Evolutionary conservation across 371 early-diverging fungal genomes (phyloP).

Genomic region (Zancudomyces culisetae): DNA sequence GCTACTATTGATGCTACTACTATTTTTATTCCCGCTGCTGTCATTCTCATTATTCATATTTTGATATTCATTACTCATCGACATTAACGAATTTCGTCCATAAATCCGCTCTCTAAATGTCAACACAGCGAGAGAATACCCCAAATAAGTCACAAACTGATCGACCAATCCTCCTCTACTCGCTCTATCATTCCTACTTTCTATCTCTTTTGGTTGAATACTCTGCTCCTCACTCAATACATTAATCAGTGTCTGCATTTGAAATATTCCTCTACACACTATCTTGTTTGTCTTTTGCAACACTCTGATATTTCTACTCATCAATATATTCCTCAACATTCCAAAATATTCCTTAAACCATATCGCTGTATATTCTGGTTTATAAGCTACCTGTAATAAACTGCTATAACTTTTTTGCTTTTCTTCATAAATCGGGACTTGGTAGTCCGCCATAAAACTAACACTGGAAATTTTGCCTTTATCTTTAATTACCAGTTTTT

Average conservation of each 20-base stretch:
- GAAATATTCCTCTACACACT: slow-evolving; percentile 20
- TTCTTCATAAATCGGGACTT: too few relatives aligned
- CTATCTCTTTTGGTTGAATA: too few relatives aligned
- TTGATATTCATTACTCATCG: too few relatives aligned
- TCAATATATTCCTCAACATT: not conserved
- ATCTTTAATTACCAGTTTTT: too few relatives aligned
- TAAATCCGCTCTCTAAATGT: not conserved
- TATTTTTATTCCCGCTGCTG: not conserved
- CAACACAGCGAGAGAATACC: not conserved
- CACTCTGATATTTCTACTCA: not conserved
- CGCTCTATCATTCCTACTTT: not conserved
- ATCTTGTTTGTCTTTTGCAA: slow-evolving; percentile 13
- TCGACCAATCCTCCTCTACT: not conserved
- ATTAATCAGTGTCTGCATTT: slow-evolving; percentile 21
- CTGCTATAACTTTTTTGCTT: too few relatives aligned
- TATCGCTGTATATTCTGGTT: not conserved
- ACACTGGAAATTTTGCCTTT: too few relatives aligned
- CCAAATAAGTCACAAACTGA: not conserved
- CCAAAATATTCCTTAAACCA: not conserved
- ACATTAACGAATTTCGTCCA: too few relatives aligned
- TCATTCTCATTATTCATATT: not conserved
- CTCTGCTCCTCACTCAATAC: not conserved
- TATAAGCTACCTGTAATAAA: too few relatives aligned
- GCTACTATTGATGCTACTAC: slow-evolving; percentile 1
- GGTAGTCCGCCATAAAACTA: too few relatives aligned